A percentile compares a stretch with the other conserved stretches of the same genome.
Conservation (phyloP, 352 stramenopile genomes). For the Globisporangium nagaii region DNA sequence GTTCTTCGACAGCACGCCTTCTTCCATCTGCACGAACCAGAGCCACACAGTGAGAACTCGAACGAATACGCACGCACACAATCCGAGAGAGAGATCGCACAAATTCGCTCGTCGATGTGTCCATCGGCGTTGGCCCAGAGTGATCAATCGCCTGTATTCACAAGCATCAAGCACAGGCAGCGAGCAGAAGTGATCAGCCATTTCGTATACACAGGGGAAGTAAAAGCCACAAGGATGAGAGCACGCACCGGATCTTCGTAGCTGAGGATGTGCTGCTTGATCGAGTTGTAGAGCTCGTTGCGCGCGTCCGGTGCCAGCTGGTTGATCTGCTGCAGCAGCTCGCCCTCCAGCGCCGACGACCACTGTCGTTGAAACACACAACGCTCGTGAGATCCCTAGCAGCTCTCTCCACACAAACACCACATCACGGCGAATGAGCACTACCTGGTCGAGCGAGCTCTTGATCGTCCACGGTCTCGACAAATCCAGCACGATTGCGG, state of each 20-base stretch:
- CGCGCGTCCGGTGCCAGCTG: conserved; percentile 40
- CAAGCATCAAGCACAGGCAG: background rate
- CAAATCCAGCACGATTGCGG: conserved; percentile 63
- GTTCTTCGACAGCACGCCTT: conserved; percentile 76
- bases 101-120: conserved; percentile 61
- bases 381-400: no score
- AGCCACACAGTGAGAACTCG: background rate
- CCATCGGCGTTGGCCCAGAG: conserved; percentile 40
- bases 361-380: conserved; percentile 26
- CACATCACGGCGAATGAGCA: background rate
- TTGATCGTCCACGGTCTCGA: conserved; percentile 82
- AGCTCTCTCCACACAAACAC: no score
- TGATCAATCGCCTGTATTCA: conserved; percentile 47
- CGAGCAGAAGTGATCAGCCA: no score
- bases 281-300: conserved; percentile 47
- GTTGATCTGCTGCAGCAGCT: conserved; percentile 72
- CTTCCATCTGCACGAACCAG: conserved; percentile 40
- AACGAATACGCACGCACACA: no score
- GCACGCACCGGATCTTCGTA: conserved; percentile 74
- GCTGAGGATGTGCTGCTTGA: conserved; percentile 68
- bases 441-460: conserved; percentile 57
- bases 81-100: conserved; percentile 16
- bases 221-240: background rate
- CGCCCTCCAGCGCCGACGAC: conserved; percentile 64
- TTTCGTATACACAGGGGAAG: background rate